Percentiles rank a stretch among this genome's conserved stretches.
Evolutionary conservation across 208 protist genomes (phyloP).

Genomic region (Crithidia thermophila): DNA sequence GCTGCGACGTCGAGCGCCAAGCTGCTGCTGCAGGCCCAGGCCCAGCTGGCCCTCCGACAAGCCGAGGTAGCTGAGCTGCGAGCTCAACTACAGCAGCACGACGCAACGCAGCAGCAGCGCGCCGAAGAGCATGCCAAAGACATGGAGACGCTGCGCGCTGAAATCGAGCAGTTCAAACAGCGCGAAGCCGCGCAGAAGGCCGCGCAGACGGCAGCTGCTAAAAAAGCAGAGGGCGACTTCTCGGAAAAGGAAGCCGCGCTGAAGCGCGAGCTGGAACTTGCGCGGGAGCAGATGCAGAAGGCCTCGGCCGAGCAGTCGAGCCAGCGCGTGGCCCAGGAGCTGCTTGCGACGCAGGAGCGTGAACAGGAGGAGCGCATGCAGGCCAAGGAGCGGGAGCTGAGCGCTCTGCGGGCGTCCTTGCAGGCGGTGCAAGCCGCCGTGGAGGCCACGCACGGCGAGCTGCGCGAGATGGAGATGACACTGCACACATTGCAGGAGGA

Average conservation of each 20-base stretch:
- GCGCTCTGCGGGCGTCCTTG: conserved; percentile 8
- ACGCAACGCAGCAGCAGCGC: conserved; percentile 2
- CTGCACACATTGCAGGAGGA: conserved; percentile 16
- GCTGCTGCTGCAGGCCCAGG: neutral
- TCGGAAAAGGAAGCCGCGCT: conserved; percentile 8
- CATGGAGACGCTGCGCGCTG: neutral
- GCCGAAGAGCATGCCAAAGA: conserved; percentile 13
- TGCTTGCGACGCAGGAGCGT: conserved; percentile 12
- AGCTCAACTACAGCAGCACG: conserved; percentile 12
- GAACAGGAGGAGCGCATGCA: conserved; percentile 15
- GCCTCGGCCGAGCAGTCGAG: conserved; percentile 14
- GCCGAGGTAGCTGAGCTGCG: conserved; percentile 12
- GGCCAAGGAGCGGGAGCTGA: conserved; percentile 18
- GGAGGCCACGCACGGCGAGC: conserved; percentile 15
- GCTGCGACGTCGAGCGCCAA: too few species aligned
- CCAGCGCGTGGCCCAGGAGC: conserved; percentile 14
- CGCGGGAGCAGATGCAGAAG: conserved; percentile 7
- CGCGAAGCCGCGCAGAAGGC: conserved; percentile 6
- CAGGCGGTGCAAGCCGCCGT: conserved; percentile 7
- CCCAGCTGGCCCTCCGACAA: conserved; percentile 11
- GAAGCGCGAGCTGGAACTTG: conserved; percentile 9
- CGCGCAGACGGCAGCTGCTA: neutral
- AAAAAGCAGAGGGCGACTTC: conserved; percentile 1
- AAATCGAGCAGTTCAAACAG: conserved; percentile 14
- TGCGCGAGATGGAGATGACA: conserved; percentile 23